Evolutionary conservation across 139 green algal genomes (phyloP).

Genomic region (Chlamydomonas schloesseri): DNA sequence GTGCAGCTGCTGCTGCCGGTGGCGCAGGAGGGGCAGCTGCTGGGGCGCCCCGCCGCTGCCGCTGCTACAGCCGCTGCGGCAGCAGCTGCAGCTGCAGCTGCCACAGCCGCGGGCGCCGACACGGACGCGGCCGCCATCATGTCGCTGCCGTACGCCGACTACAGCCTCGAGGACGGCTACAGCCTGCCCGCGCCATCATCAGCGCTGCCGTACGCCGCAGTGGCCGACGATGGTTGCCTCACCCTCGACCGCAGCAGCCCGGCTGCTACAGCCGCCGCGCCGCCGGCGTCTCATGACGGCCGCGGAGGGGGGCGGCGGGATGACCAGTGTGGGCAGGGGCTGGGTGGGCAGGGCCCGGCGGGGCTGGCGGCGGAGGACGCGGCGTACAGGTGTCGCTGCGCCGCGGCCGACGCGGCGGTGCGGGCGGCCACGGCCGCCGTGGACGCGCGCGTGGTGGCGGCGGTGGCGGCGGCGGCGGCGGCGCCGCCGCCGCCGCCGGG

Average conservation of each 20-base stretch:
- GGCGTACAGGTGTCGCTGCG: neutral
- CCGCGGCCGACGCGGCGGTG: neutral
- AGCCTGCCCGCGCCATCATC: too few relatives aligned
- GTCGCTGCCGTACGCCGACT: slow-evolving; percentile 14
- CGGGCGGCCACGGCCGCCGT: neutral
- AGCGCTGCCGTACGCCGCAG: neutral
- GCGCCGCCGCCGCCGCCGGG: too few relatives aligned
- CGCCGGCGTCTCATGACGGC: too few relatives aligned
- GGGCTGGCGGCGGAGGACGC: neutral
- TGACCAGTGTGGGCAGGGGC: too few relatives aligned
- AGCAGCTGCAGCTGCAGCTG: neutral
- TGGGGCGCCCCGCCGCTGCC: too few relatives aligned
- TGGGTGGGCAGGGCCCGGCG: too few relatives aligned
- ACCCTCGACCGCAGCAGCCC: too few relatives aligned
- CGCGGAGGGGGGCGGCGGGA: too few relatives aligned
- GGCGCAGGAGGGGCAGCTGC: too few relatives aligned
- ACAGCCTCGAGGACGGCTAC: neutral
- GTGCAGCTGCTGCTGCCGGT: neutral
- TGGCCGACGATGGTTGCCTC: too few relatives aligned
- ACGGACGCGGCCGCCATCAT: neutral
- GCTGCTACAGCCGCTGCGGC: too few relatives aligned
- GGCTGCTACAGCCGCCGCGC: too few relatives aligned
- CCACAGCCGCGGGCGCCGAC: slow-evolving; percentile 24
- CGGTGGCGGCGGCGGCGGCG: neutral
- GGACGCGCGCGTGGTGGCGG: neutral